These are phyloP conservation scores for Lepiota brunneoincarnata DNA, from an alignment of 768 basidiomycete genomes.

Conservation along the genomic window DNA sequence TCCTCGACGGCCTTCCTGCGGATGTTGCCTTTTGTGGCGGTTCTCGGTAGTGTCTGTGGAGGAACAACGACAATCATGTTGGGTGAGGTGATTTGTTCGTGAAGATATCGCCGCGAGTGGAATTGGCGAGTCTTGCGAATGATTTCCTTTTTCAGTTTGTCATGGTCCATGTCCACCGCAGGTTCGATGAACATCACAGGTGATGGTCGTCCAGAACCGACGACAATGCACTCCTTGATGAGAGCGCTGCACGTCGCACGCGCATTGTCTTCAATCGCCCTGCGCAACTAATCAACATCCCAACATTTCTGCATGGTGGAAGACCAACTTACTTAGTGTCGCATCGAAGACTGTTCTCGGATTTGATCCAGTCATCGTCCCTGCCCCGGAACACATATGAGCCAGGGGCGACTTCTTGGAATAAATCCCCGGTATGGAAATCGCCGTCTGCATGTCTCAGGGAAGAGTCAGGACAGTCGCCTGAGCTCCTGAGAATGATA, in stretches of 20 bases:
- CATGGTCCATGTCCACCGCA: constrained; percentile 44
- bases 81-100: constrained; percentile 68
- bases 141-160: constrained; percentile 66
- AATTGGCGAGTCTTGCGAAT: constrained; percentile 71
- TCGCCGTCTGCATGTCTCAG: constrained; percentile 62
- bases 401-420: constrained; percentile 60
- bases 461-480: constrained; percentile 62
- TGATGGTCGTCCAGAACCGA: constrained; percentile 72
- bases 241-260: constrained; percentile 60
- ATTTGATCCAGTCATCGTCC: constrained; percentile 86
- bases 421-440: constrained; percentile 81
- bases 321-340: constrained; percentile 48
- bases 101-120: constrained; percentile 72
- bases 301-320: not conserved
- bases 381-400: constrained; percentile 66
- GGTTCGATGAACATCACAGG: constrained; percentile 77
- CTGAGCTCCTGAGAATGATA: constrained; percentile 63
- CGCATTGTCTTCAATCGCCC: constrained; percentile 75
- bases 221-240: constrained; percentile 72
- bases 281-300: not conserved
- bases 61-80: constrained; percentile 69
- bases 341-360: constrained; percentile 72
- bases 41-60: constrained; percentile 64
- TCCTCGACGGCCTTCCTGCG: constrained; percentile 76
- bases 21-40: constrained; percentile 81